Evolutionary conservation across 768 basidiomycete species (phyloP), one percentile per base, ranked within the genome.

Genomic region (Brasilioporus rufonigricans): DNA sequence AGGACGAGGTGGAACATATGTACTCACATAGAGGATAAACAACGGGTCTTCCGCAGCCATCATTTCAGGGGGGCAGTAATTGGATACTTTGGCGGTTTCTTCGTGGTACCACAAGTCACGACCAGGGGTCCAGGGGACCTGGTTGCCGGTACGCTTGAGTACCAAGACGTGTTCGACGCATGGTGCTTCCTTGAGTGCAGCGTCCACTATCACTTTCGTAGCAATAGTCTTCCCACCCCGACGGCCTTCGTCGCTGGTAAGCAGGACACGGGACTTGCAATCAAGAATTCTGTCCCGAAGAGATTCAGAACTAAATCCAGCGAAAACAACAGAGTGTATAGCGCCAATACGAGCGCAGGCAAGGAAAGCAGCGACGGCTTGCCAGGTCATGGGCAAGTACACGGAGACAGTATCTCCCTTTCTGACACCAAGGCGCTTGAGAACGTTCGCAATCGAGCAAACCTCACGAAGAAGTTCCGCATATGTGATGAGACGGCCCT

Each of bases 71-170:
- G 95, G 85, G 76, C 93, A 96, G 76, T 91, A 96, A 54, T 80
- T 82, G 18, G 91, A 84, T 16, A 97, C 93, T 70, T 86, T 90
- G 21, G 78, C 81, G 26, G 80, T 79, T 74, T 94, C 93, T 72
- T 98, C 94, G 65, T 98, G 87, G 95, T 95, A 98, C 96, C 96
- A 98, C 62, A 82, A 78, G 70, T 99, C 96, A 41, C 95, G 76
- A 1, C 91, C 94, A 58, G 82, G 76, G 2, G 83, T 87, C 87
- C 89, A 92, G 4, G 86, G 77, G 18, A 97, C 85, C 52, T 84
- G 74, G 53, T 81, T 87, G 2, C 96, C 96, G 0, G 96, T 98
- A 51, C 96, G 80, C 71, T 81, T 81, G 47, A 98, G 78, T 4
- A 99, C 93, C 48, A 99, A 76, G 32, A 95, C 91, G 58, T 98